phyloP scores from a whole-genome alignment of 164 flowering plant genomes.

The Aristolochia fimbriata region DNA sequence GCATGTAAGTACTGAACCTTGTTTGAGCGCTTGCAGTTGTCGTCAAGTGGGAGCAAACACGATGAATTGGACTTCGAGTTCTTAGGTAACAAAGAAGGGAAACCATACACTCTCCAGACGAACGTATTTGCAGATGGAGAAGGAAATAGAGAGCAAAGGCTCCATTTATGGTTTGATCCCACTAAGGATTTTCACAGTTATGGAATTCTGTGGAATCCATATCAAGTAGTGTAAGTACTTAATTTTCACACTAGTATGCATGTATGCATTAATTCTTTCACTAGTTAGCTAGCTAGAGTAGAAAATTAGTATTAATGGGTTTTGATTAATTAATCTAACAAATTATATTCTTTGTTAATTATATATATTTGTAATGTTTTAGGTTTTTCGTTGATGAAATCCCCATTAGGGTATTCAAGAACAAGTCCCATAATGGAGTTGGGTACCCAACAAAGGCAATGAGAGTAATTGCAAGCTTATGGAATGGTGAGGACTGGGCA shows the following conservation, averaged over 20 bases:
- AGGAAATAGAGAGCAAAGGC: slow-evolving; percentile 56
- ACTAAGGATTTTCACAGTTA: slow-evolving; percentile 42
- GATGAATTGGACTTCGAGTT: slow-evolving; percentile 83
- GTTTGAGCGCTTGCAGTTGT: slow-evolving; percentile 40
- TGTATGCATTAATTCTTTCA: background rate
- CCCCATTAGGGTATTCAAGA: slow-evolving; percentile 63
- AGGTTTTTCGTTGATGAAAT: slow-evolving; percentile 56
- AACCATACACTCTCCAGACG: slow-evolving; percentile 47
- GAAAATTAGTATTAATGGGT: too few species aligned
- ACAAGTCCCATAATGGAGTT: slow-evolving; percentile 33
- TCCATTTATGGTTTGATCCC: slow-evolving; percentile 62
- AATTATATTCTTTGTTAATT: background rate
- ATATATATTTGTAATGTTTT: slow-evolving; percentile 1
- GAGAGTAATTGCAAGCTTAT: slow-evolving; percentile 45
- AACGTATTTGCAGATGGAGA: slow-evolving; percentile 46
- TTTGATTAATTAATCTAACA: background rate
- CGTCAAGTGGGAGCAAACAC: slow-evolving; percentile 24
- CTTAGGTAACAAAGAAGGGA: slow-evolving; percentile 53
- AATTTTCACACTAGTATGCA: too few species aligned
- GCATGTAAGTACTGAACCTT: too few species aligned
- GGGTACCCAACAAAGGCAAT: slow-evolving; percentile 45
- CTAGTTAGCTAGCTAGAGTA: too few species aligned
- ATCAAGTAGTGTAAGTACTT: slow-evolving; percentile 47
- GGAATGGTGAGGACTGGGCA: slow-evolving; percentile 72
- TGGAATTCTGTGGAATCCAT: slow-evolving; percentile 55